Evolutionary conservation across 139 green algal genomes (phyloP).

Genomic region (Closterium sp.): DNA sequence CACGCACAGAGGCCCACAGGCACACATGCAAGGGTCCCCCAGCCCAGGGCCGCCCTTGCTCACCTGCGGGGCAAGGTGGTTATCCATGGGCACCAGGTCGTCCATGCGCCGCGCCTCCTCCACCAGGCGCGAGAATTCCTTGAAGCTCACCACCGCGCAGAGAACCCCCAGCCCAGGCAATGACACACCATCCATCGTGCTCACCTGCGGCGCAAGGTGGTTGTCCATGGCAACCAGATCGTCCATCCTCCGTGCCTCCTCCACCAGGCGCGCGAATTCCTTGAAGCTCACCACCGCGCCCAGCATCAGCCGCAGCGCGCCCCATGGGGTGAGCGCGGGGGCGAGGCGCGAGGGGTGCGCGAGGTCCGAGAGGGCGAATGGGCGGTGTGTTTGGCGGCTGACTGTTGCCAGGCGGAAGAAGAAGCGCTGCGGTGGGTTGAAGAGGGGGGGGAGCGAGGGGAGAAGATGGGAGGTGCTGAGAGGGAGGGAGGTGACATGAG

Average conservation of each 20-base stretch:
- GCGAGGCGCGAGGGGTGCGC: not conserved
- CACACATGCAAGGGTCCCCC: no score
- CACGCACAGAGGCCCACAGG: no score
- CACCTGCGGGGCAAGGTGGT: not conserved
- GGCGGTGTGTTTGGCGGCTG: not conserved
- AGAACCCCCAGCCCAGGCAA: no score
- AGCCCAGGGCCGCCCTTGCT: no score
- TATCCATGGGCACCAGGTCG: not conserved
- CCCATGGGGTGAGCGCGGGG: not conserved
- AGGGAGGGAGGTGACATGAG: not conserved
- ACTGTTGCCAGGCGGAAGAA: not conserved
- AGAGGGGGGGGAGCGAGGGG: not conserved
- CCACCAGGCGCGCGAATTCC: not conserved
- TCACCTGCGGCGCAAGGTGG: not conserved
- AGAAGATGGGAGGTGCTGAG: not conserved
- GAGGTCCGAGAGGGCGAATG: not conserved
- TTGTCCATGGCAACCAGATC: not conserved
- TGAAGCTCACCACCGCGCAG: no score
- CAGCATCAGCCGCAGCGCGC: not conserved
- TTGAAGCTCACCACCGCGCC: not conserved
- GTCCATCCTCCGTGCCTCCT: not conserved
- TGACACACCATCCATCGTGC: no score
- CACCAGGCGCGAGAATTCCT: not conserved
- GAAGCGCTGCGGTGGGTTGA: not conserved
- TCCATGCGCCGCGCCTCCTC: not conserved